Base-by-base conservation (phyloP, 352 stramenopile genomes). In the Phytophthora colocasiae region DNA sequence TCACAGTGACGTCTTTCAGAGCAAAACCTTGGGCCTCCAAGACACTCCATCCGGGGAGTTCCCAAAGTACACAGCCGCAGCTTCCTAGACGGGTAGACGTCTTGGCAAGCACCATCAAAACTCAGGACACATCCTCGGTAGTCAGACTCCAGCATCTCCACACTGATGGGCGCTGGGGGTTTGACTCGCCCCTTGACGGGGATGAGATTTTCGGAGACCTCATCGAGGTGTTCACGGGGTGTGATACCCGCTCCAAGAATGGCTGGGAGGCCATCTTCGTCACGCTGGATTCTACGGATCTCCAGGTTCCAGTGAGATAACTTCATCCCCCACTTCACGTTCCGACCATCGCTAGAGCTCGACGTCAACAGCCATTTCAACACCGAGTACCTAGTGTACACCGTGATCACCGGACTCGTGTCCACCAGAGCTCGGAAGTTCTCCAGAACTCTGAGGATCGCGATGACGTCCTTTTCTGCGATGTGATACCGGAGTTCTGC, bases 51-150 rank as follows among this genome's bases (percentile, higher is more conserved):
- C 36, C 55, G 6, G 55, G 55, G 0, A 55, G 15, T 15, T 63
- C 0, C 45, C 45, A 64, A 1, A 51, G 11, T 1, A 64, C 15
- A 44, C 56, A 64, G 6, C 56, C 45, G 14, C 38, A 54, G 15
- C 48, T 59, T 3, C 39, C 48, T 6, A 27, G 12, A 6, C 40
- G 39, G 6, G 27, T 31, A 3, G 0, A 64, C 1, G 26, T 50
- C 26, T 63, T 63, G 8, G 56, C 56, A n/a, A 1, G 56, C 46
- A 31, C 46, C 45, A 26, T 64, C 56, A 6, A 64, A 57, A 32
- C 45, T 64, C 19, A 64, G 41, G 19, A 62, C 40, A 8, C 14
- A 15, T 8, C 43, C 40, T 17, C 39, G 0, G 22, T 39, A 62
- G 6, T 53, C 54, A 22, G 19, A 22, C 19, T 22, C 19, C 19